Base-by-base conservation (phyloP, 2,329 filamentous ascomycete genomes). In the Bretziella fagacearum region DNA sequence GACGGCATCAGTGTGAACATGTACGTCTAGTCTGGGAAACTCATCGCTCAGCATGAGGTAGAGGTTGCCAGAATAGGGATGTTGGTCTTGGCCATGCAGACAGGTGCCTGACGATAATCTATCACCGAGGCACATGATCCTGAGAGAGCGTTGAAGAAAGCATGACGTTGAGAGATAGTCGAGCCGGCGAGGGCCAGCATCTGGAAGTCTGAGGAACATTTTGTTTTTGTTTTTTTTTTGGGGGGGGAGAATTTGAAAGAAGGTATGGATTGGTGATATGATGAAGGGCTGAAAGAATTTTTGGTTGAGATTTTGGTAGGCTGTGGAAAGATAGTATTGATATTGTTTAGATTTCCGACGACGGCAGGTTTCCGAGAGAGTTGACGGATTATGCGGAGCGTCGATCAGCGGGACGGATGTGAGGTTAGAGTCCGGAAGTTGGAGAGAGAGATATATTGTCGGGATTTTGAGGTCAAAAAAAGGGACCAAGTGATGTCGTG, bases 91-190 rank as follows among this genome's bases (percentile, higher is more conserved):
- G 25, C 64, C 62, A 57, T 63, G 77, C 35, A 77, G 77, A 10
- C 64, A 65, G 4, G 77, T 80, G 39, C 81, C 67, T 32, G 73
- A 78, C 13, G 40, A 43, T 20, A 43, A 10, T 8, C 25, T 10
- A 65, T 79, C 68, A 58, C 76, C 76, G 58, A 79, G 74, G 63
- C 75, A 79, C 51, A 79, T 67, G 55, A 79, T 69, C 55, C 67
- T 65, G 23, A 76, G 62, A 25, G 61, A 15, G 13, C 25, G 40
- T 11, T 27, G 15, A 10, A 18, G 15, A 26, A 43, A 43, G 8
- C 27, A 10, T 13, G 22, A 10, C 7, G 23, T 18, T 7, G 25
- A 15, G 22, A 8, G 6, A 17, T 8, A 13, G n/a, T 15, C 13
- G 7, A n/a, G n/a, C 11, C 41, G 48, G 17, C n/a, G 27, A 18